These are phyloP conservation scores for Yamadazyma paraphyllophila DNA, from an alignment of 805 yeast species.

Conservation along the genomic window DNA sequence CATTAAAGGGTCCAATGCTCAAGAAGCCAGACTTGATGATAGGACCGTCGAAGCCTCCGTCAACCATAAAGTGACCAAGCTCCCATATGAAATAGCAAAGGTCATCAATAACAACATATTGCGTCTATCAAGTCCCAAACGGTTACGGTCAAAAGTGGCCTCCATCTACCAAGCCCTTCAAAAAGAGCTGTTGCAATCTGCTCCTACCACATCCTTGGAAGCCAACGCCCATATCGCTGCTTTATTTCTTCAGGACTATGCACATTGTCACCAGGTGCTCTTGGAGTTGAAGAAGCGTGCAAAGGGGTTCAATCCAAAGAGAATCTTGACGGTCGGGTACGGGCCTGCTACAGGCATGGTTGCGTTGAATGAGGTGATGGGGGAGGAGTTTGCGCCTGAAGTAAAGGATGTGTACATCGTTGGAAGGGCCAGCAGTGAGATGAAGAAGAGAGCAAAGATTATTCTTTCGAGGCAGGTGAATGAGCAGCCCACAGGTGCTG, in stretches of 20 bases:
- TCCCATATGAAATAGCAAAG: slow-evolving; percentile 58
- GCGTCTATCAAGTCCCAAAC: slow-evolving; percentile 58
- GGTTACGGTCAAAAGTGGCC: slow-evolving; percentile 62
- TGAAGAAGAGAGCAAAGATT: slow-evolving; percentile 79
- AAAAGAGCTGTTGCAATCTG: slow-evolving; percentile 53
- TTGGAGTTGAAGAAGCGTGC: slow-evolving; percentile 59
- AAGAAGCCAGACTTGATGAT: slow-evolving; percentile 57
- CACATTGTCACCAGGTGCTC: slow-evolving; percentile 63
- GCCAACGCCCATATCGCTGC: slow-evolving; percentile 83
- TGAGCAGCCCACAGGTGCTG: slow-evolving; percentile 37
- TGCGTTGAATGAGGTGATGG: slow-evolving; percentile 82
- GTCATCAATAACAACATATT: slow-evolving; percentile 65
- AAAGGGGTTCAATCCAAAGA: slow-evolving; percentile 60
- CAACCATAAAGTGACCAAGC: slow-evolving; percentile 46
- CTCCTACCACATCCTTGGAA: slow-evolving; percentile 43
- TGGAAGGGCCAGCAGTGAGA: slow-evolving; percentile 55
- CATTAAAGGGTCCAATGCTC: slow-evolving; percentile 42
- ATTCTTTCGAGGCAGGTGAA: slow-evolving; percentile 66
- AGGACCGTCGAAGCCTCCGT: slow-evolving; percentile 57
- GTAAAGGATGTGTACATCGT: slow-evolving; percentile 69
- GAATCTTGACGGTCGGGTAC: slow-evolving; percentile 74
- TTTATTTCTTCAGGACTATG: slow-evolving; percentile 77
- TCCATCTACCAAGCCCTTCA: slow-evolving; percentile 49
- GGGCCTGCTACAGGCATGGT: slow-evolving; percentile 94
- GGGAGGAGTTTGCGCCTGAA: slow-evolving; percentile 56